A percentile compares a stretch with the other conserved stretches of the same genome.
Conservation (phyloP, 2,329 filamentous ascomycete species). For the Colletotrichum sidae region DNA sequence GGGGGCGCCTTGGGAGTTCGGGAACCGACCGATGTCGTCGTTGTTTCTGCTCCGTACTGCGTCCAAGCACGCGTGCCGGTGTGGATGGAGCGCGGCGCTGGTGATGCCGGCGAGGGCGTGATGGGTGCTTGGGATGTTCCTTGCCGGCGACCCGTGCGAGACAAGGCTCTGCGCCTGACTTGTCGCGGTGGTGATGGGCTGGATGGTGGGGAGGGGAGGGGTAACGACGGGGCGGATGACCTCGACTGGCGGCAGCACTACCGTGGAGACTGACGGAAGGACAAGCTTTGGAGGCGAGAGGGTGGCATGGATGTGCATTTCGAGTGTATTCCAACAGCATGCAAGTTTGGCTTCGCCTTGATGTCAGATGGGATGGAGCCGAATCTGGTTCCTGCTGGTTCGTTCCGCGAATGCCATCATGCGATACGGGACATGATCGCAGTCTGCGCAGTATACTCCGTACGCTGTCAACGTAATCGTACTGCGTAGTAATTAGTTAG, state of each 20-base stretch:
- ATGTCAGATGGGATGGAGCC: conserved; percentile 11
- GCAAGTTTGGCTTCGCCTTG: conserved; percentile 16
- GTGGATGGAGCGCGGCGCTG: neutral
- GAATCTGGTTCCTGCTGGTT: neutral
- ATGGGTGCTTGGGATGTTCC: conserved; percentile 32
- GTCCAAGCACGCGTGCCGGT: too few species aligned
- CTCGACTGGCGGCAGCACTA: neutral
- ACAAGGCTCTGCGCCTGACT: conserved; percentile 30
- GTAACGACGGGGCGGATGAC: conserved; percentile 5
- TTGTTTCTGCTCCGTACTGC: neutral
- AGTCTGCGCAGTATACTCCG: neutral
- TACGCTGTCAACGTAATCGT: too few species aligned
- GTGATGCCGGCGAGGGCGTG: conserved; percentile 23
- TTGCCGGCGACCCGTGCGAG: conserved; percentile 16
- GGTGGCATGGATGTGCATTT: too few species aligned
- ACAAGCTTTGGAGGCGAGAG: neutral
- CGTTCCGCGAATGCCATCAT: conserved; percentile 1
- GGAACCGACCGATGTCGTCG: conserved; percentile 4
- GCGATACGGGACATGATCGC: neutral
- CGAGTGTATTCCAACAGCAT: neutral
- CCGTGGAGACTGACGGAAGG: neutral
- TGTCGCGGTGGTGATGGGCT: conserved; percentile 1
- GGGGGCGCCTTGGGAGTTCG: neutral
- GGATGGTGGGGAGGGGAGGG: neutral
- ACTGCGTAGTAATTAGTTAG: too few species aligned